A percentile compares a stretch with the other conserved stretches of the same genome.
phyloP scores from a whole-genome alignment of 805 yeast species.

The Cyberlindnera maclurae region DNA sequence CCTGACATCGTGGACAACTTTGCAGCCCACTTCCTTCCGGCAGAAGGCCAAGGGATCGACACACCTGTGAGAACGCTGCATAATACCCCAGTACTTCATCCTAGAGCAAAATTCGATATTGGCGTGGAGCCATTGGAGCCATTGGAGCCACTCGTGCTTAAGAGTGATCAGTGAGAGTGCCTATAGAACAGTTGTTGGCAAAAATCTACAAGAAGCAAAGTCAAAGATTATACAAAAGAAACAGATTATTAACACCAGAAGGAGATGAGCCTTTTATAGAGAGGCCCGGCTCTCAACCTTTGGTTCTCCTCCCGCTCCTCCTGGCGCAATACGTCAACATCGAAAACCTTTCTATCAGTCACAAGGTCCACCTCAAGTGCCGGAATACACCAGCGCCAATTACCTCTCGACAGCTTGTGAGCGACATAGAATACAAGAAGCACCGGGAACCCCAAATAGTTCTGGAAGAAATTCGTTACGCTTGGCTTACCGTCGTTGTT shows the following conservation, averaged over 20 bases:
- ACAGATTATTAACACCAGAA: slow-evolving; percentile 2
- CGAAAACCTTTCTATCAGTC: slow-evolving; percentile 43
- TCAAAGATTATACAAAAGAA: background rate
- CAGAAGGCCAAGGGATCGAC: slow-evolving; percentile 21
- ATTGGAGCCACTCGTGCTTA: too few relatives aligned
- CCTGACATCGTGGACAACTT: slow-evolving; percentile 5
- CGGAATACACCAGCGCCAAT: slow-evolving; percentile 28
- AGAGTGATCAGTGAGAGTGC: too few relatives aligned
- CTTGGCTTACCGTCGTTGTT: slow-evolving; percentile 30
- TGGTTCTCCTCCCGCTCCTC: slow-evolving; percentile 30
- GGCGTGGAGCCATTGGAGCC: slow-evolving; percentile 4
- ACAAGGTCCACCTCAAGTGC: slow-evolving; percentile 48
- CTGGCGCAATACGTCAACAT: slow-evolving; percentile 29
- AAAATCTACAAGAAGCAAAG: too few relatives aligned
- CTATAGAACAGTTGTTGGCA: too few relatives aligned
- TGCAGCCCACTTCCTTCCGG: slow-evolving; percentile 21
- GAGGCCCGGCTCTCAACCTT: slow-evolving; percentile 11
- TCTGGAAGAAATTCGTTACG: slow-evolving; percentile 40
- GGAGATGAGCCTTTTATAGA: background rate
- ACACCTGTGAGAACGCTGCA: slow-evolving; percentile 13
- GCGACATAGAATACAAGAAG: slow-evolving; percentile 37
- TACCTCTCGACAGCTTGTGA: slow-evolving; percentile 37
- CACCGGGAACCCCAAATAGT: slow-evolving; percentile 42
- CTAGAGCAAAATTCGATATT: slow-evolving; percentile 7
- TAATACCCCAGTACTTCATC: slow-evolving; percentile 17